Evolutionary conservation across 83 land plant genomes (phyloP).

Genomic region (Isoetes engelmannii): DNA sequence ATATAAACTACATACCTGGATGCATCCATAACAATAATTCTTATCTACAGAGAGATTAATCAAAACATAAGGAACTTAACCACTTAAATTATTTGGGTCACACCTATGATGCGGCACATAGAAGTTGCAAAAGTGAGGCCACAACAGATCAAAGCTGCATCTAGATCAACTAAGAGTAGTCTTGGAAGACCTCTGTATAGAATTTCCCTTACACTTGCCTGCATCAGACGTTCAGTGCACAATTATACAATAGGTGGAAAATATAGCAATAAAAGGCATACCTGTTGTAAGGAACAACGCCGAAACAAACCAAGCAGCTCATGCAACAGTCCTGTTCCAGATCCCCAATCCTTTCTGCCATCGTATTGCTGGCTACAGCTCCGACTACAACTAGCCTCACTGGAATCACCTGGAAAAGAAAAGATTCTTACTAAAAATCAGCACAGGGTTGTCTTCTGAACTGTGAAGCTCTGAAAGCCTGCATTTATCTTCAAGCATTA

Average conservation of each 20-base stretch:
- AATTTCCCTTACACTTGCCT: constrained; percentile 65
- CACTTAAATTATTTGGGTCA: too few species aligned
- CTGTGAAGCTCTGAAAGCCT: too few species aligned
- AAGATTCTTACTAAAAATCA: too few species aligned
- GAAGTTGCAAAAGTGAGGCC: constrained; percentile 71
- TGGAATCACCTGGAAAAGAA: constrained; percentile 41
- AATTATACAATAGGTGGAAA: not conserved
- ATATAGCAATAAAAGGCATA: constrained; percentile 9
- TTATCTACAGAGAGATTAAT: too few species aligned
- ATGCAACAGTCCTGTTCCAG: constrained; percentile 44
- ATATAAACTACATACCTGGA: too few species aligned
- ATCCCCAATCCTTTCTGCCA: constrained; percentile 23
- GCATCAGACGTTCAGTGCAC: not conserved
- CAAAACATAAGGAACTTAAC: too few species aligned
- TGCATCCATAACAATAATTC: too few species aligned
- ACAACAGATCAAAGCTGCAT: constrained; percentile 58
- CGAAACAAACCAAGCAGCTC: constrained; percentile 68
- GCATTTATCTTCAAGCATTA: constrained; percentile 4
- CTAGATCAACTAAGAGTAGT: constrained; percentile 59
- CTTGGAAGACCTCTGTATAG: constrained; percentile 63
- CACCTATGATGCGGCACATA: constrained; percentile 31
- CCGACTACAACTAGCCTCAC: constrained; percentile 92
- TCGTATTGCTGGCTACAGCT: constrained; percentile 22
- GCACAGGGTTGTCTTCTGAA: too few species aligned
- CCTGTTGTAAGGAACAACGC: constrained; percentile 89